Evolutionary conservation across 1,284 basidiomycete species (phyloP), one percentile per base, ranked within the genome.

Genomic region (Cryptococcus sp.): DNA sequence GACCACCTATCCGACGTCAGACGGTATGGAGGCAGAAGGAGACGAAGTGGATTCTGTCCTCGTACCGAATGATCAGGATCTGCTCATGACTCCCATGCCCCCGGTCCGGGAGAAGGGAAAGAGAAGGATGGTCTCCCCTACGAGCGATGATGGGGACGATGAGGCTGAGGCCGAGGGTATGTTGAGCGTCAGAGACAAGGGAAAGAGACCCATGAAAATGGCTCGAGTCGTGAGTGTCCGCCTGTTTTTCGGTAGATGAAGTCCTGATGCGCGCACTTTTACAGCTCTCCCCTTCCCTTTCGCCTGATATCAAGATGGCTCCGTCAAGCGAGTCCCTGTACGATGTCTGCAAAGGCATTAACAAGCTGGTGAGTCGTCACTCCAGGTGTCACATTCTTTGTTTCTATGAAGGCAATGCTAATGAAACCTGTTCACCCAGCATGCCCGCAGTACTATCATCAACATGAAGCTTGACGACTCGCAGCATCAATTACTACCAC

Each of bases 31-130:
- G 19, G 42, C 35, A 38, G 61, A 59, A 23, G 57, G 54, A 4
- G 60, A 62, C 35, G 61, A 62, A 47, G 57, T 59, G 5, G 58
- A 60, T 47, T 53, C 49, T 50, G 42, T 49, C 19, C 41, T 60
- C 19, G 39, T 39, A 42, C 35, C 30, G 19, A 45, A 47, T 38
- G 43, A 20, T 17, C 50, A n/a, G 38, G 39, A 23, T 43, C 22
- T 40, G 17, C 27, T 40, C 6, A 38, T 23, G 8, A 30, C 7
- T 3, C 50, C 50, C 11, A 20, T 16, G 16, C 27, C 43, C 30
- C 51, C 47, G 5, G 39, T 25, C 23, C 27, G 45, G 3, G 3
- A 10, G 42, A 56, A 56, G 39, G 54, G 55, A 11, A 53, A 56
- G 35, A 52, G 50, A 42, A 47, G 58, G 38, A 40, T 43, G 17